Conservation (phyloP, 768 basidiomycete genomes). For the Mycena kentingensis region DNA sequence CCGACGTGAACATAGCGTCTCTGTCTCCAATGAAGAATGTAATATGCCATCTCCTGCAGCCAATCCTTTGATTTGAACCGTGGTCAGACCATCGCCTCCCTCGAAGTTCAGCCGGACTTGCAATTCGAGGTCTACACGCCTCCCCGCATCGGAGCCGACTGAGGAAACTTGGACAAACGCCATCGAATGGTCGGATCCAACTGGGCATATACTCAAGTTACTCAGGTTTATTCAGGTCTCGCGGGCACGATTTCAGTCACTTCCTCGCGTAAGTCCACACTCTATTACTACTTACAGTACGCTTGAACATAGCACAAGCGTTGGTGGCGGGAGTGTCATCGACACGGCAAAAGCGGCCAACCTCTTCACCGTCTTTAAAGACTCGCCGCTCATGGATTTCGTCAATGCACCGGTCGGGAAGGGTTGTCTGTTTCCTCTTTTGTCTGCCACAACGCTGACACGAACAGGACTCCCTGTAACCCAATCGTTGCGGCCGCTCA, state of each 20-base stretch:
- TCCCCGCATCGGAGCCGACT: constrained; percentile 87
- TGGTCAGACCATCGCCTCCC: constrained; percentile 68
- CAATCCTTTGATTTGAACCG: not conserved
- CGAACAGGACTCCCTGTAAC: constrained; percentile 59
- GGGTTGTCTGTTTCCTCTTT: constrained; percentile 42
- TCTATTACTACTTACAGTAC: not conserved
- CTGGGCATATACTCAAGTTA: no score
- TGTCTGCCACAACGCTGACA: not conserved
- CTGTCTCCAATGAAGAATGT: constrained; percentile 83
- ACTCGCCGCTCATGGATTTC: constrained; percentile 92
- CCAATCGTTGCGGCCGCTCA: constrained; percentile 75
- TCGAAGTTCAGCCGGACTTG: constrained; percentile 77
- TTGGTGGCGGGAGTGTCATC: constrained; percentile 93
- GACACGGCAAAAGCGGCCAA: constrained; percentile 97
- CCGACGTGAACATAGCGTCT: constrained; percentile 82
- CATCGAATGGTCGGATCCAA: constrained; percentile 87
- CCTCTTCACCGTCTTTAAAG: constrained; percentile 89
- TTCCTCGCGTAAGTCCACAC: constrained; percentile 73
- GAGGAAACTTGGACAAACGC: constrained; percentile 88
- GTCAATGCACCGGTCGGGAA: constrained; percentile 96
- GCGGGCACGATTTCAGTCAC: constrained; percentile 87
- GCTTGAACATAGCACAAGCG: constrained; percentile 42
- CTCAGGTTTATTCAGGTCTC: no score
- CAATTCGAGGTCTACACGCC: constrained; percentile 81
- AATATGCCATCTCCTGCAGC: constrained; percentile 27